Percentiles rank a stretch among this genome's conserved stretches.
phyloP scores from a whole-genome alignment of 345 rosid species.

The Citrus trifoliata region DNA sequence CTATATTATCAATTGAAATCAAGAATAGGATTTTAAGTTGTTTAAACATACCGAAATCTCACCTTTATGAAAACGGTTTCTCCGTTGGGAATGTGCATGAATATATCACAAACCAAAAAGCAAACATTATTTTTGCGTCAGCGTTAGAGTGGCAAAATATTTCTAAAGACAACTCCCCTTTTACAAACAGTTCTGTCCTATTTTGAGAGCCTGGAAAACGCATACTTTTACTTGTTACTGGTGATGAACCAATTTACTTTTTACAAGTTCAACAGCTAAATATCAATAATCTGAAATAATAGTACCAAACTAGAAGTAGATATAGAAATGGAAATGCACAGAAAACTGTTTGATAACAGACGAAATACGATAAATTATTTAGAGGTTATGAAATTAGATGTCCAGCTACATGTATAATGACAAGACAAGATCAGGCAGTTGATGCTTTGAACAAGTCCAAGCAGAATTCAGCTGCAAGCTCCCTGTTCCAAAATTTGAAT shows the following conservation, averaged over 20 bases:
- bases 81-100: conserved; percentile 45
- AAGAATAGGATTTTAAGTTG: neutral
- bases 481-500: conserved; percentile 55
- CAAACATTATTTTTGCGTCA: no score
- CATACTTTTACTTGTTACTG: no score
- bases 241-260: neutral
- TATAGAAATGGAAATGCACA: neutral
- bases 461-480: conserved; percentile 49
- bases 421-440: neutral
- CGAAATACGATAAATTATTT: neutral
- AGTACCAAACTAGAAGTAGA: no score
- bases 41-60: neutral
- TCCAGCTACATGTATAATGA: neutral
- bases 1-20: neutral
- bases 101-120: conserved; percentile 23
- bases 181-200: neutral
- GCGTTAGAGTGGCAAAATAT: no score
- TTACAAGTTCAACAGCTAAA: neutral
- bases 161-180: neutral
- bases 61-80: conserved; percentile 79
- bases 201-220: no score
- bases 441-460: conserved; percentile 54
- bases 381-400: neutral
- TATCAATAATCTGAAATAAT: neutral
- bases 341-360: neutral